Evolutionary conservation across 2,329 filamentous ascomycete species (phyloP).

Genomic region (Neopestalotiopsis rosae): DNA sequence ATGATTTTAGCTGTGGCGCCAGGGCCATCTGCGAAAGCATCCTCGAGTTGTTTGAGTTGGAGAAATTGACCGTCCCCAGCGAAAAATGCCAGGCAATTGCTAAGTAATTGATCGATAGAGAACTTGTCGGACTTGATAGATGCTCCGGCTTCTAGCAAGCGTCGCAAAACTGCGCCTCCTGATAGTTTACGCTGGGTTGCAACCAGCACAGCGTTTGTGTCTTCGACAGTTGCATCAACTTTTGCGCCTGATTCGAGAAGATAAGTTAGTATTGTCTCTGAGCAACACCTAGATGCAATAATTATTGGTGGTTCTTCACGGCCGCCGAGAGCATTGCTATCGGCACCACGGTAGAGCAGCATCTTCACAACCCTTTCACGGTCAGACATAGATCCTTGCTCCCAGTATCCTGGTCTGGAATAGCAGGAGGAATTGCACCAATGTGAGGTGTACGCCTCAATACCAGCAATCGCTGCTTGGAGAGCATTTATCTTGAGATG

Average conservation of each 20-base stretch:
- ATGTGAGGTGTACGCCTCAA: too few relatives aligned
- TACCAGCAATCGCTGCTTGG: too few relatives aligned
- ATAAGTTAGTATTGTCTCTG: not conserved
- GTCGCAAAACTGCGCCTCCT: not conserved
- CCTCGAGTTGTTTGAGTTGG: not conserved
- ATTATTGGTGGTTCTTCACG: not conserved
- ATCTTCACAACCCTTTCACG: not conserved
- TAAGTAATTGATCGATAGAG: not conserved
- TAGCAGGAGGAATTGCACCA: too few relatives aligned
- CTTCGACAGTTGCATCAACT: not conserved
- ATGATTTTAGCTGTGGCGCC: not conserved
- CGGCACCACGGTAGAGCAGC: not conserved
- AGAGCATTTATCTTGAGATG: too few relatives aligned
- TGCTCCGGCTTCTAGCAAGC: not conserved
- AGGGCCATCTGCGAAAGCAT: not conserved
- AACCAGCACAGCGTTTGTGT: not conserved
- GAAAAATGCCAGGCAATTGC: not conserved
- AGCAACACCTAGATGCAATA: not conserved
- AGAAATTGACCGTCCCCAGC: not conserved
- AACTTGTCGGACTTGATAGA: not conserved
- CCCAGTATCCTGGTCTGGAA: too few relatives aligned
- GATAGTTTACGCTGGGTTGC: not conserved
- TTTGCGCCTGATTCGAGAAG: not conserved
- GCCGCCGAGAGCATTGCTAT: not conserved
- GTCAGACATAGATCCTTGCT: too few relatives aligned